Evolutionary conservation across 352 stramenopile genomes (phyloP), one percentile per base, ranked within the genome.

Genomic region (Pythium coloratum): DNA sequence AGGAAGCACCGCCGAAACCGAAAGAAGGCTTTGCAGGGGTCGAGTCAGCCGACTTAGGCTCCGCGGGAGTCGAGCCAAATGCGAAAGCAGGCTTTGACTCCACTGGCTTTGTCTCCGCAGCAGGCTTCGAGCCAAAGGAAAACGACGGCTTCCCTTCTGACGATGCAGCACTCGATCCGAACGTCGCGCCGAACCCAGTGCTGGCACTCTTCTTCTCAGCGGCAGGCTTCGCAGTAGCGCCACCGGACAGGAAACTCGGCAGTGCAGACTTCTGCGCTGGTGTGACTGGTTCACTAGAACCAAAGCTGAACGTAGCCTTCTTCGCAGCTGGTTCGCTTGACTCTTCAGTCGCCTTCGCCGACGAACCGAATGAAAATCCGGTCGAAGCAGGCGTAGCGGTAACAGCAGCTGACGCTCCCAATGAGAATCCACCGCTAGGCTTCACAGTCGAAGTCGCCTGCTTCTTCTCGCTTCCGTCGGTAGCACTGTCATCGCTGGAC

Each of bases 361-460:
- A 40, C 6, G 18, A 62, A 58, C 72, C 69, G 57, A 84, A 81
- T 55, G 64, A 80, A 44, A 81, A 84, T 7, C 58, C 50, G 18
- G 49, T 34, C n/a, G 5, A 34, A 62, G 30, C 32, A 14, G 58
- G 10, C 2, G 49, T 40, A 40, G 62, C 26, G 12, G 33, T 38
- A 3, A 56, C 30, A 18, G 58, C 13, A 12, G 56, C 38, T 18
- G 40, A 38, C n/a, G 40, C 42, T 12, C 58, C 51, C 26, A 74
- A 67, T 8, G 67, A 44, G 40, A 73, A 73, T 28, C 60, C 44
- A 26, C 20, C 38, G 5, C n/a, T 50, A 24, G 38, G 18, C 8
- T 55, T 65, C 0, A 47, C 24, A 12, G 44, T 28, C 20, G 62
- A 56, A 1, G 36, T 34, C 24, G 55, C 16, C 26, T 38, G 30